Base-by-base conservation (phyloP, 2,329 filamentous ascomycete genomes). In the Xylogone sp. region DNA sequence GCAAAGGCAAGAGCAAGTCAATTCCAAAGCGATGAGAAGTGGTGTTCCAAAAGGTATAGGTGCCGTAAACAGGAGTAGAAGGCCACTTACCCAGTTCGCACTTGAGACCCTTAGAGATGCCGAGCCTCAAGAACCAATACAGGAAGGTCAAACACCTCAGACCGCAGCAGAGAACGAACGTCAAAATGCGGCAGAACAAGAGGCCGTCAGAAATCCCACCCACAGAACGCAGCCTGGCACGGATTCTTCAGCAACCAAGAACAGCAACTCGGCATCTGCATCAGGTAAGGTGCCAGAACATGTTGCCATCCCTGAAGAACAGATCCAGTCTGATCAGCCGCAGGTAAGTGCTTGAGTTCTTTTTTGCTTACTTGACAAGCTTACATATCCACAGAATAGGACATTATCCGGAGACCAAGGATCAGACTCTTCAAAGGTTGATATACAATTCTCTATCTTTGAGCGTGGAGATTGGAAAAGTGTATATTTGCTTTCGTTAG, bases 1-100 rank as follows among this genome's bases (percentile, higher is more conserved):
- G 21, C 48, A 47, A 27, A 51, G 29, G 44, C 44, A 51, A 51
- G 29, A 27, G 24, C 24, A 42, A 21, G 21, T 29, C 20, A 51
- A 34, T 46, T 44, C 42, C 42, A 51, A 51, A 34, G 16, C 46
- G 46, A 43, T 51, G 16, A 44, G 44, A 46, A 51, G 46, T 18
- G 49, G 49, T 43, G 42, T 43, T 16, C 43, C 16, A 51, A 51
- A 43, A 47, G 49, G 44, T 47, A 51, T 47, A 51, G 31, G 43
- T 51, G 31, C 31, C 42, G 43, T 34, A 21, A 48, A 48, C 43
- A 52, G 50, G 45, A 43, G 44, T 39, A 16, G 24, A 27, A 27
- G 45, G 50, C 50, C 45, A 48, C n/a, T 52, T 52, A 52, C 50
- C 48, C 39, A 52, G 50, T 48, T 52, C 24, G 46, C 42, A 52